Conservation (phyloP, 495 filamentous ascomycete species). For the Extremus antarcticus region DNA sequence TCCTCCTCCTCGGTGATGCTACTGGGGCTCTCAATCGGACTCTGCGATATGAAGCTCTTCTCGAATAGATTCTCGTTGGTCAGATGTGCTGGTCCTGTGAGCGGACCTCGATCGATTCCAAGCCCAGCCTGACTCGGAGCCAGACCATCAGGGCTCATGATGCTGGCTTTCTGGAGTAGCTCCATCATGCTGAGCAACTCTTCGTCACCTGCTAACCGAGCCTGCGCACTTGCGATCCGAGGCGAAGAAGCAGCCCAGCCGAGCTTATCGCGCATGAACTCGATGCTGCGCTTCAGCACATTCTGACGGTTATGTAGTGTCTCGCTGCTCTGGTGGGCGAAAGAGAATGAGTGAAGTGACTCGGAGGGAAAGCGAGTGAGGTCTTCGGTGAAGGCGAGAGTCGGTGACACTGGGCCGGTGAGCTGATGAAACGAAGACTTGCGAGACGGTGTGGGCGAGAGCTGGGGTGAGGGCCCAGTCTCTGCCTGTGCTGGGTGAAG, state of each 20-base stretch:
- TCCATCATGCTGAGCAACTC: constrained; percentile 90
- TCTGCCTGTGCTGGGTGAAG: constrained; percentile 31
- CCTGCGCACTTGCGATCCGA: constrained; percentile 66
- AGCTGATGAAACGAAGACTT: constrained; percentile 43
- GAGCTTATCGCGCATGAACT: constrained; percentile 92
- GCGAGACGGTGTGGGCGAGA: constrained; percentile 36
- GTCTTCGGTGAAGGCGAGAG: constrained; percentile 67
- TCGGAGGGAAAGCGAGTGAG: constrained; percentile 86
- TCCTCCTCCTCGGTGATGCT: background rate
- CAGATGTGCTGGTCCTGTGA: constrained; percentile 65
- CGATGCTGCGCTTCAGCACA: constrained; percentile 83
- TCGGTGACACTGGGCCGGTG: constrained; percentile 53
- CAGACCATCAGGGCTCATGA: constrained; percentile 48
- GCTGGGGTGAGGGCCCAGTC: constrained; percentile 39
- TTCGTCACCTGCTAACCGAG: constrained; percentile 66
- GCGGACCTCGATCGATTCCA: constrained; percentile 32
- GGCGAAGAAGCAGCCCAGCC: constrained; percentile 62
- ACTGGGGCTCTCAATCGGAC: background rate
- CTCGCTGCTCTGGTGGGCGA: constrained; percentile 91
- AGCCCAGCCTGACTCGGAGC: constrained; percentile 15
- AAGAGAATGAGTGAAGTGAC: constrained; percentile 96
- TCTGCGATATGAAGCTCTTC: constrained; percentile 43
- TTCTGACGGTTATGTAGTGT: constrained; percentile 82
- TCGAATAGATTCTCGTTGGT: constrained; percentile 71
- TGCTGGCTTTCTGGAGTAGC: constrained; percentile 63